phyloP scores from a whole-genome alignment of 345 rosid species.

The Mallotus nudiflorus region DNA sequence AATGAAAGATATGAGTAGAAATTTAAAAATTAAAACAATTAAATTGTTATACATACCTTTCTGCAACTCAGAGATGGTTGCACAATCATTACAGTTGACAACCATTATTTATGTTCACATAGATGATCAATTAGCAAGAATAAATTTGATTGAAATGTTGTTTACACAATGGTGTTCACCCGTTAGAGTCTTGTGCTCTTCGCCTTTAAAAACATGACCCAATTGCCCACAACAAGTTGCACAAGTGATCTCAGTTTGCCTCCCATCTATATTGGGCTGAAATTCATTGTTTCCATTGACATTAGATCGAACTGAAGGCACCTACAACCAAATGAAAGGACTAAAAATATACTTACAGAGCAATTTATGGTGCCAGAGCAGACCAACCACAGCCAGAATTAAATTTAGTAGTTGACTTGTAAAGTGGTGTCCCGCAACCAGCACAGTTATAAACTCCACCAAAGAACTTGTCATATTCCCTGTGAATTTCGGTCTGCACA shows the following conservation, averaged over 20 bases:
- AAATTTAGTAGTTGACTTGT: conserved; percentile 27
- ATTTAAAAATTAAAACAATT: too few relatives aligned
- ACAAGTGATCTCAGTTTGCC: conserved; percentile 33
- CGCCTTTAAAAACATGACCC: conserved; percentile 32
- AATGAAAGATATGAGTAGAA: too few relatives aligned
- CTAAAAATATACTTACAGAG: conserved; percentile 12
- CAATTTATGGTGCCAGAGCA: conserved; percentile 29
- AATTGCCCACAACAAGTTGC: conserved; percentile 34
- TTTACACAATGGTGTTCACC: conserved; percentile 34
- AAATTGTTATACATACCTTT: too few relatives aligned
- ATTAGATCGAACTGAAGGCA: not conserved
- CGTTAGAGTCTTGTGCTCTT: conserved; percentile 28
- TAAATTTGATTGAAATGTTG: conserved; percentile 30
- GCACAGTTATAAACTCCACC: conserved; percentile 25
- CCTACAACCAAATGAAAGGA: not conserved
- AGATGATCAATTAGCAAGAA: not conserved
- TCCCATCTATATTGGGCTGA: conserved; percentile 35
- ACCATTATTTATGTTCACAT: too few relatives aligned
- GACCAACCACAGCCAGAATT: conserved; percentile 35
- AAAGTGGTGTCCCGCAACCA: conserved; percentile 32
- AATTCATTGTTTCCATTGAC: not conserved
- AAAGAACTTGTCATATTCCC: conserved; percentile 35
- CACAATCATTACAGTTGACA: too few relatives aligned
- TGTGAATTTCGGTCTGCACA: conserved; percentile 23
- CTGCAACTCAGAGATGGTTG: too few relatives aligned